These are phyloP conservation scores for Sarocladium oryzae DNA, from an alignment of 2,329 filamentous ascomycete genomes.

Conservation along the genomic window DNA sequence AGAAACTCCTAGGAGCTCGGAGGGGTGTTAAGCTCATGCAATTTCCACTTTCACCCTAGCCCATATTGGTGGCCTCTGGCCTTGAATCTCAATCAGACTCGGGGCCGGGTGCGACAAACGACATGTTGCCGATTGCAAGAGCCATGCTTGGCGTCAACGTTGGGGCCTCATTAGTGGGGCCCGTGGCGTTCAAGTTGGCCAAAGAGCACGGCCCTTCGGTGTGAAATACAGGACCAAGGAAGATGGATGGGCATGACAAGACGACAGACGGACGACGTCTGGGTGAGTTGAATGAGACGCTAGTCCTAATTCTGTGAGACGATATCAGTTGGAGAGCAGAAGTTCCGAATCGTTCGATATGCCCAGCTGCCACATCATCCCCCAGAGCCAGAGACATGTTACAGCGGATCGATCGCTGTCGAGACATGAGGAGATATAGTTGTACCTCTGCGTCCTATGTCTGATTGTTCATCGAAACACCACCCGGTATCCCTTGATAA, in stretches of 20 bases:
- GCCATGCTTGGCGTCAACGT: background rate
- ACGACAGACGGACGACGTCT: background rate
- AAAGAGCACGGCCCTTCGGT: background rate
- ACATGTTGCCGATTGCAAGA: background rate
- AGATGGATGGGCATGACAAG: background rate
- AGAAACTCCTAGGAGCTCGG: background rate
- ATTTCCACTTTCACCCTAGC: constrained; percentile 7
- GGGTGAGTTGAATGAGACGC: background rate
- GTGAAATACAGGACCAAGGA: background rate
- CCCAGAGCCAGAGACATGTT: background rate
- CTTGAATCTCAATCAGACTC: background rate
- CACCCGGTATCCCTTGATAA: too few relatives aligned
- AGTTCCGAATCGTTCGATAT: constrained; percentile 7
- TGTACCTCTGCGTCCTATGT: background rate
- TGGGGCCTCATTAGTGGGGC: background rate
- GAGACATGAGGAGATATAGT: background rate
- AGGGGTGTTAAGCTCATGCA: constrained; percentile 5
- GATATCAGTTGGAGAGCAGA: background rate
- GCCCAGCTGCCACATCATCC: background rate
- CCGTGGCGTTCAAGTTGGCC: background rate
- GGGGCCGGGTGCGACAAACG: background rate
- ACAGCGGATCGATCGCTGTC: constrained; percentile 1
- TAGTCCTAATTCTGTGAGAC: background rate
- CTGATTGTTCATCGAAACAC: background rate
- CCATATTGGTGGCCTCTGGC: background rate